Base-by-base conservation (phyloP, 345 rosid species). In the Populus davidiana region DNA sequence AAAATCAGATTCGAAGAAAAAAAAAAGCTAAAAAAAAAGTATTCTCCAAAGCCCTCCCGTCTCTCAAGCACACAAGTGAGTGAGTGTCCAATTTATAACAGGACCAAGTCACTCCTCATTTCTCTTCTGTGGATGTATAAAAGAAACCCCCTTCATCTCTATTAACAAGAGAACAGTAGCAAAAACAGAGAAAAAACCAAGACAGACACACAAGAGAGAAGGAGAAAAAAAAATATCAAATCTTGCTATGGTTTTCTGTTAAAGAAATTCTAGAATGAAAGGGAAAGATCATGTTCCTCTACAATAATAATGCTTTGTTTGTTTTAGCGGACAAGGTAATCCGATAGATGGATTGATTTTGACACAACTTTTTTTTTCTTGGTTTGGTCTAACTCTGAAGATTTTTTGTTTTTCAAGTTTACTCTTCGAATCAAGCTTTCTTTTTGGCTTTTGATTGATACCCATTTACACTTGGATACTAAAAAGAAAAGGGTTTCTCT, bases 281-380 rank as follows among this genome's bases (percentile, higher is more conserved):
- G 41, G 27, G 77, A 76, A 81, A 64, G 80, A 81, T 77, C 82
- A 75, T 83, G 82, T 80, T 78, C 86, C 81, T 73, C 73, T 82
- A 81, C 84, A 59, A 59, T n/a, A 59, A 41, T 10, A 86, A 86
- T 86, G 76, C 74, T 74, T 71, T 74, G 56, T 70, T 78, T 78
- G 78, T 75, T 75, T 84, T 82, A 73, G 83, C 47, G 84, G 86
- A 79, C 86, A 81, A 80, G 87, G 89, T 84, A 82, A 75, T 85
- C 82, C 69, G 63, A 59, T 59, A 62, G 41, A 43, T 20, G 20
- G 27, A 59, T 59, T 59, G 61, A 44, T 64, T 74, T 74, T 43
- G 63, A 31, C 8, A 23, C 49, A 44, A 12, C 74, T 27, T 10
- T 20, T 47, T 36, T 5, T 35, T 49, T 23, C 20, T 16, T 35